Percentiles rank a stretch among this genome's conserved stretches.
phyloP scores from a whole-genome alignment of 2,329 filamentous ascomycete genomes.

The Penicillium thymicola region DNA sequence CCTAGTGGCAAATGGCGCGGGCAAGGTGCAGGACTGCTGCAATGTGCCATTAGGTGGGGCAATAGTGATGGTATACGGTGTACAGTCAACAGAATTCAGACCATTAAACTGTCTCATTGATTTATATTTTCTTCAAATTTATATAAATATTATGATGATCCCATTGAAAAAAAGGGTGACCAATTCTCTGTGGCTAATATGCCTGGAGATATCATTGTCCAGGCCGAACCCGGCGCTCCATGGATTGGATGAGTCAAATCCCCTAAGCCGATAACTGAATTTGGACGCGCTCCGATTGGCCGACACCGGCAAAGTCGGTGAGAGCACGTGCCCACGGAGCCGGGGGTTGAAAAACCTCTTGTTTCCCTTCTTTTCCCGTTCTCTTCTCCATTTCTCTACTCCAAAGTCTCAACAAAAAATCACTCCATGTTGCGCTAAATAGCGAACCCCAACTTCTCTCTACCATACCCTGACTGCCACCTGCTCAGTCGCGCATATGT shows the following conservation, averaged over 20 bases:
- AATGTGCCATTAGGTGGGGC: not conserved
- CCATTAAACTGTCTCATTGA: not conserved
- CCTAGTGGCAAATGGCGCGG: constrained; percentile 2
- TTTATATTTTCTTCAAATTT: not conserved
- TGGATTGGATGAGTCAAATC: not conserved
- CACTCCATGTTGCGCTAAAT: constrained; percentile 32
- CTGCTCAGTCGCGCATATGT: constrained; percentile 67
- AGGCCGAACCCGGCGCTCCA: not conserved
- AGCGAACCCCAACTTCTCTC: constrained; percentile 8
- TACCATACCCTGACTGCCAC: constrained; percentile 34
- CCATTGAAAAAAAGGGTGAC: constrained; percentile 1
- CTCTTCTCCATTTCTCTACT: constrained; percentile 13
- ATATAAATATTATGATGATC: not conserved
- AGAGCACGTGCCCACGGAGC: constrained; percentile 28
- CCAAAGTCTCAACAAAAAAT: constrained; percentile 8
- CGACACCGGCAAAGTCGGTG: constrained; percentile 23
- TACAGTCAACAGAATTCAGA: not conserved
- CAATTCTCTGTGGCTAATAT: not conserved
- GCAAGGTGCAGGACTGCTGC: not conserved
- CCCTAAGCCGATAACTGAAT: constrained; percentile 20
- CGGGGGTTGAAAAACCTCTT: constrained; percentile 19
- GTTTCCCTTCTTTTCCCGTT: constrained; percentile 8
- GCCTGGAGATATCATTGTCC: not conserved
- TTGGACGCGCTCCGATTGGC: constrained; percentile 26
- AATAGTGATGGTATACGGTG: not conserved